These are phyloP conservation scores for Penicillium psychrosexuale DNA, from an alignment of 2,329 filamentous ascomycete genomes.

Conservation along the genomic window DNA sequence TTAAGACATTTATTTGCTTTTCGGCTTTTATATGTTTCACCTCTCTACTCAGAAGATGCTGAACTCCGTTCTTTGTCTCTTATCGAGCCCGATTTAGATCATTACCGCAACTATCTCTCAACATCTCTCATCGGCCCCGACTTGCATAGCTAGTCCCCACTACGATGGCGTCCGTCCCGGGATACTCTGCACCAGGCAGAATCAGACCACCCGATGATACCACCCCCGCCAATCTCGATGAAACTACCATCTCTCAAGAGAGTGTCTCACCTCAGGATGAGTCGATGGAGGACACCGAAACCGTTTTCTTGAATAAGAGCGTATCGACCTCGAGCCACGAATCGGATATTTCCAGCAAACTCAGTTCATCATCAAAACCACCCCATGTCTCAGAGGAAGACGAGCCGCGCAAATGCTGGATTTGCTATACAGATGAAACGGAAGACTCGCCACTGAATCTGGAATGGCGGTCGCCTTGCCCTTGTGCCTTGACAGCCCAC, in stretches of 20 bases:
- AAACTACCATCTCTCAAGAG: conserved; percentile 8
- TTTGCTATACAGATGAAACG: conserved; percentile 64
- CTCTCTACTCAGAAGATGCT: conserved; percentile 1
- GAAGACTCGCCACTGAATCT: conserved; percentile 59
- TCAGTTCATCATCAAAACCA: conserved; percentile 12
- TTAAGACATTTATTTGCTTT: not conserved
- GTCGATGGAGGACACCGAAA: conserved; percentile 26
- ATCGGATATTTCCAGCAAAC: conserved; percentile 19
- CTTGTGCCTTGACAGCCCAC: conserved; percentile 85
- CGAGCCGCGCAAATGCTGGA: conserved; percentile 61
- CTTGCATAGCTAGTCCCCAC: conserved; percentile 1
- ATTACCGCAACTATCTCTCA: not conserved
- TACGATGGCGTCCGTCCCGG: conserved; percentile 37
- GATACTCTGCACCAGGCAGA: conserved; percentile 30
- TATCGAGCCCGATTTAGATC: conserved; percentile 1
- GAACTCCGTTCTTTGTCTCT: not conserved
- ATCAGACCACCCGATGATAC: conserved; percentile 27
- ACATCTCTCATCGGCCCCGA: not conserved
- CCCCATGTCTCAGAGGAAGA: conserved; percentile 17
- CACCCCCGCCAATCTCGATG: conserved; percentile 16
- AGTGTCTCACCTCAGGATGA: conserved; percentile 13
- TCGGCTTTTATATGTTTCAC: not conserved
- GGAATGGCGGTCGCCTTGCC: conserved; percentile 83
- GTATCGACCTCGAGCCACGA: conserved; percentile 12
- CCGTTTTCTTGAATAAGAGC: conserved; percentile 31